Evolutionary conservation across 805 yeast species (phyloP).

Genomic region (Kodamaea kaohsiungensis): DNA sequence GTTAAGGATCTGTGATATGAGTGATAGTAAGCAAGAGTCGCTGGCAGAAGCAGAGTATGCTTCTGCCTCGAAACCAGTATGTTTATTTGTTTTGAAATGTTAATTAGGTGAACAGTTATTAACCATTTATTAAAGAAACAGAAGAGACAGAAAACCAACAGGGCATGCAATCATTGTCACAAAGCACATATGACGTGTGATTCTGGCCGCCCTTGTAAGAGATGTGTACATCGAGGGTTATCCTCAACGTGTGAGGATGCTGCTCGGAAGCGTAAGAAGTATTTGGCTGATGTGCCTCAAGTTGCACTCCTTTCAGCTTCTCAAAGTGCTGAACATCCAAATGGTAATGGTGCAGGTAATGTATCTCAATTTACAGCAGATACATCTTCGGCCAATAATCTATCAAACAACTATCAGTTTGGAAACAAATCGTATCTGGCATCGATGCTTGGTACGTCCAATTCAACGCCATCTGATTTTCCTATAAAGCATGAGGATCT

Average conservation of each 20-base stretch:
- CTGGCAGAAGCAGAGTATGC: background rate
- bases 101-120: background rate
- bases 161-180: conserved; percentile 92
- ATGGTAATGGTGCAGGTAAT: background rate
- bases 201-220: conserved; percentile 73
- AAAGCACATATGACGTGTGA: conserved; percentile 93
- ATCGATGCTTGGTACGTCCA: conserved; percentile 1
- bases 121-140: conserved; percentile 11
- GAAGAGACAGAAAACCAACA: conserved; percentile 63
- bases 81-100: background rate
- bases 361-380: background rate
- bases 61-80: conserved; percentile 5
- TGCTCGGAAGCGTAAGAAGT: conserved; percentile 82
- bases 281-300: conserved; percentile 61
- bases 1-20: background rate
- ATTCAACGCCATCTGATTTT: conserved; percentile 5
- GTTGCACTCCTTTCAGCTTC: conserved; percentile 11
- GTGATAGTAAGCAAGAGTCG: background rate
- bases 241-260: conserved; percentile 81
- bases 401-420: background rate
- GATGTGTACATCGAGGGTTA: conserved; percentile 74
- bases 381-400: background rate
- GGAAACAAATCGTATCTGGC: conserved; percentile 4
- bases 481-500: conserved; percentile 6
- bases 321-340: background rate